Conservation (phyloP, 176 grass and related monocot species). For the Triticum dicoccoides region DNA sequence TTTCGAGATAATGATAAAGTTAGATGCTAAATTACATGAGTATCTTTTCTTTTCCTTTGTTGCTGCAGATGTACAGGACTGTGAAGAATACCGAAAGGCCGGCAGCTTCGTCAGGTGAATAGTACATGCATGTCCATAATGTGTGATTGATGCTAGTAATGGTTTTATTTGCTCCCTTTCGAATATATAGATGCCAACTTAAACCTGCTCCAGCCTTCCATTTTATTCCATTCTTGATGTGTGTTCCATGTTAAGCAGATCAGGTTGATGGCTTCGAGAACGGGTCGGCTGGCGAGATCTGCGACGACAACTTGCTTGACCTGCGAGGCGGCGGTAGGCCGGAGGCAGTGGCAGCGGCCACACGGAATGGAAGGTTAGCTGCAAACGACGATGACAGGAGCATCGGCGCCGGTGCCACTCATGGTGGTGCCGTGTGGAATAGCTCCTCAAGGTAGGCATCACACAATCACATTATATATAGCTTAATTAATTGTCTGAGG, state of each 20-base stretch:
- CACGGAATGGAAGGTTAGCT: constrained; percentile 48
- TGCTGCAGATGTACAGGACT: constrained; percentile 72
- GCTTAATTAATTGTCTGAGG: neutral
- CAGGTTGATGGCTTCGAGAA: constrained; percentile 63
- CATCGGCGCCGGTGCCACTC: constrained; percentile 16
- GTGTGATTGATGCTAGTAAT: neutral
- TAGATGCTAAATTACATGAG: no score
- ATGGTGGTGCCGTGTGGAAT: constrained; percentile 48
- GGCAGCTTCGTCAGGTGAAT: constrained; percentile 68
- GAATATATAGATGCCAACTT: constrained; percentile 25
- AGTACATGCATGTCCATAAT: constrained; percentile 15
- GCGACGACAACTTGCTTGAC: constrained; percentile 59
- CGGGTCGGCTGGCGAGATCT: constrained; percentile 61
- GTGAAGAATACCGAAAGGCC: constrained; percentile 81
- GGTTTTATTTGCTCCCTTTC: constrained; percentile 32
- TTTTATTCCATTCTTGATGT: constrained; percentile 33
- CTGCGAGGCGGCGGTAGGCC: constrained; percentile 29
- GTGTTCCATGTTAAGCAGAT: constrained; percentile 25
- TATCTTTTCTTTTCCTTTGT: constrained; percentile 7
- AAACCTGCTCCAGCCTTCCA: constrained; percentile 25
- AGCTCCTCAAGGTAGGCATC: constrained; percentile 55
- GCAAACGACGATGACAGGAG: constrained; percentile 45
- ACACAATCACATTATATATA: neutral
- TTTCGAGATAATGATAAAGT: neutral
- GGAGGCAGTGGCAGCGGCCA: neutral